phyloP scores from a whole-genome alignment of 202 grass and related monocot genomes.

The Carex sylvatica region DNA sequence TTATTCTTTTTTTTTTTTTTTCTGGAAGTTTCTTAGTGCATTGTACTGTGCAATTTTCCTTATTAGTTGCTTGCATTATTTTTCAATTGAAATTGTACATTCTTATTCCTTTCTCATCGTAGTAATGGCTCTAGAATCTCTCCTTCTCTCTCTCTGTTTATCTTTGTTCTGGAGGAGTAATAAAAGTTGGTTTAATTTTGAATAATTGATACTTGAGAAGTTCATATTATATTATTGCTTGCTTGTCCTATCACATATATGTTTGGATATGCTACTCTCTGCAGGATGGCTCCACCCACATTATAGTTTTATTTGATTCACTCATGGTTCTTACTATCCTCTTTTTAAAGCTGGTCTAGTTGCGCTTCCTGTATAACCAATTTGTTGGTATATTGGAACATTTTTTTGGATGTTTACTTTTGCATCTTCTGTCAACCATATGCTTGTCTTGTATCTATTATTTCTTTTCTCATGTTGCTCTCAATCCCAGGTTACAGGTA shows the following conservation, averaged over 20 bases:
- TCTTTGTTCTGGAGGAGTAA: not conserved
- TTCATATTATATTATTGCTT: slow-evolving; percentile 18
- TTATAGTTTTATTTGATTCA: slow-evolving; percentile 22
- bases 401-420: slow-evolving; percentile 17
- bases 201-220: not conserved
- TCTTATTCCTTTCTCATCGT: not conserved
- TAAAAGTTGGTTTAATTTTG: not conserved
- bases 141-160: not conserved
- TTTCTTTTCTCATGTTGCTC: slow-evolving; percentile 25
- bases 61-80: not conserved
- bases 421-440: slow-evolving; percentile 6
- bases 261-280: slow-evolving; percentile 12
- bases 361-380: not conserved
- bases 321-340: not conserved
- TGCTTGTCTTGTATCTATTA: not conserved
- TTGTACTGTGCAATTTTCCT: slow-evolving; percentile 32
- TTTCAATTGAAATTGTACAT: not conserved
- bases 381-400: slow-evolving; percentile 11
- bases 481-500: slow-evolving; percentile 5
- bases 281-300: slow-evolving; percentile 9
- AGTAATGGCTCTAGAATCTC: not conserved
- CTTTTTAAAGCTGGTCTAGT: not conserved
- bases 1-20: slow-evolving; percentile 21
- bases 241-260: slow-evolving; percentile 16
- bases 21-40: slow-evolving; percentile 25